Evolutionary conservation across 148 eudicot species (phyloP).

Genomic region (Cornus florida): DNA sequence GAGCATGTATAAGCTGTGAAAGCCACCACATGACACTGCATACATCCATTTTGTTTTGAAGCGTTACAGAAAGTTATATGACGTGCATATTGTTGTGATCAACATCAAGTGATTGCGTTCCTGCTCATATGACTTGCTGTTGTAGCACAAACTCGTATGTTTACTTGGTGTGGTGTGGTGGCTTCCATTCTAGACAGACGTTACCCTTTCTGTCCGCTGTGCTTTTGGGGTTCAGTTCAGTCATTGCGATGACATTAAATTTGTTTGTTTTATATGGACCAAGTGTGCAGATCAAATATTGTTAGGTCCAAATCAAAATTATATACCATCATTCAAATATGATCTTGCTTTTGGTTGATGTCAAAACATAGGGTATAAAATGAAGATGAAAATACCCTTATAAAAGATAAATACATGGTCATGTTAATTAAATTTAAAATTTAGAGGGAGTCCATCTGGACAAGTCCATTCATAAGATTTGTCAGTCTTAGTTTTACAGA

Average conservation of each 20-base stretch:
- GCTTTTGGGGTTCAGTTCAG: not conserved
- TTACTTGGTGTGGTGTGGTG: not conserved
- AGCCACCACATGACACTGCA: not conserved
- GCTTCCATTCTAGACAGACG: not conserved
- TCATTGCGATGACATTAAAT: not conserved
- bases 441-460: not conserved
- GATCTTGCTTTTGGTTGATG: not conserved
- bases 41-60: not conserved
- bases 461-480: not conserved
- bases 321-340: not conserved
- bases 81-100: not conserved
- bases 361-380: not conserved
- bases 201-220: not conserved
- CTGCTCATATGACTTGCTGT: not conserved
- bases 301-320: not conserved
- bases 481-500: not conserved
- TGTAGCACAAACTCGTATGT: not conserved
- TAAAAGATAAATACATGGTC: not conserved
- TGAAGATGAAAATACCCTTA: too few relatives aligned
- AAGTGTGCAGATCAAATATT: not conserved
- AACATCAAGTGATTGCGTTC: not conserved
- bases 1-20: not conserved
- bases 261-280: not conserved
- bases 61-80: not conserved
- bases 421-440: too few relatives aligned